These are phyloP conservation scores for Cyclotella kingstonii DNA, from an alignment of 108 stramenopile species.

Conservation along the genomic window DNA sequence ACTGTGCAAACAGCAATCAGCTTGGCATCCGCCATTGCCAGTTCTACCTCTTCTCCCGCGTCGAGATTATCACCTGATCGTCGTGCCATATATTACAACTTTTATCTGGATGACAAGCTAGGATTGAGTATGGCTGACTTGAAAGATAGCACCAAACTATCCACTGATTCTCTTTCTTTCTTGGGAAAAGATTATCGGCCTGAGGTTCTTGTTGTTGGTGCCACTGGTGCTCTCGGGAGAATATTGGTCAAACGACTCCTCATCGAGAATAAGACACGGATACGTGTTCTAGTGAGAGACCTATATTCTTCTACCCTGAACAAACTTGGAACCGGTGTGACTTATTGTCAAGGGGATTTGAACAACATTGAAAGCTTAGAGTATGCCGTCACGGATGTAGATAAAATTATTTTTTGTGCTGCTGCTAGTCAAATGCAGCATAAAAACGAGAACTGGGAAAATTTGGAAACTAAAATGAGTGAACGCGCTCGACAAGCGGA, in stretches of 20 bases:
- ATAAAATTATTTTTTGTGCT: constrained; percentile 87
- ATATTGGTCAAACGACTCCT: constrained; percentile 81
- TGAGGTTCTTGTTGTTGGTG: constrained; percentile 88
- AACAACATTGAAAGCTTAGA: constrained; percentile 82
- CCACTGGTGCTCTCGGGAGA: constrained; percentile 81
- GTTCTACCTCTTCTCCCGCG: constrained; percentile 3
- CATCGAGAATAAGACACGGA: constrained; percentile 70
- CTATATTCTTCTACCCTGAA: constrained; percentile 88
- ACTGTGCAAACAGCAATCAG: constrained; percentile 48
- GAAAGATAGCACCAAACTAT: constrained; percentile 11
- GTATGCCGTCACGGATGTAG: constrained; percentile 88
- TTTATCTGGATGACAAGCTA: constrained; percentile 34
- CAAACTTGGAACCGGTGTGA: constrained; percentile 84
- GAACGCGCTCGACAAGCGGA: constrained; percentile 53
- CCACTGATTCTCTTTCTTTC: constrained; percentile 10
- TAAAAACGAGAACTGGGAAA: constrained; percentile 30
- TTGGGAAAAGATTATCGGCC: constrained; percentile 57
- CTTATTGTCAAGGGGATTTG: constrained; percentile 90
- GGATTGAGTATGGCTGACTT: constrained; percentile 32
- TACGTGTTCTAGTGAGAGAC: constrained; percentile 86
- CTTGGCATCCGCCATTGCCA: constrained; percentile 28
- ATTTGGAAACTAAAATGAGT: constrained; percentile 44
- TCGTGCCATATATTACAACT: constrained; percentile 39
- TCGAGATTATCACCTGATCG: constrained; percentile 24
- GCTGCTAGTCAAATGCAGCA: constrained; percentile 10